Evolutionary conservation across 129 eudicot genomes (phyloP).

Genomic region (Calendula officinalis): DNA sequence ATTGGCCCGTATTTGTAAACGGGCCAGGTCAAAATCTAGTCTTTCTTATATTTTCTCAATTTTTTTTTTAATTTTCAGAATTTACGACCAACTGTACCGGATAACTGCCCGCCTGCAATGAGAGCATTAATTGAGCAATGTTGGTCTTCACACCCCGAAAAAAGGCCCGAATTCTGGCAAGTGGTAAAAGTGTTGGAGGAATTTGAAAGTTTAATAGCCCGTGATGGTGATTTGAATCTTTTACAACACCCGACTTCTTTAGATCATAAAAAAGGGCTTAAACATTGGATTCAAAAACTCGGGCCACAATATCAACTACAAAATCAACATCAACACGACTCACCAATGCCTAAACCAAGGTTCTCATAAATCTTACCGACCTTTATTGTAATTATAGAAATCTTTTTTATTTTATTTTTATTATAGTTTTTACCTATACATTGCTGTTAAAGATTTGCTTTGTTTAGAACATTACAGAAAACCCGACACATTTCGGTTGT

Average conservation of each 20-base stretch:
- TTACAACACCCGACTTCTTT: constrained; percentile 34
- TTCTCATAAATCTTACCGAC: constrained; percentile 41
- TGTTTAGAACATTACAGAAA: not conserved
- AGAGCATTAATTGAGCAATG: constrained; percentile 86
- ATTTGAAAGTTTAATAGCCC: constrained; percentile 61
- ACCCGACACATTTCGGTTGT: not conserved
- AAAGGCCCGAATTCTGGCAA: constrained; percentile 93
- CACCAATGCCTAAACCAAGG: constrained; percentile 63
- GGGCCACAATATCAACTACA: constrained; percentile 52
- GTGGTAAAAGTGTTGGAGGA: constrained; percentile 82
- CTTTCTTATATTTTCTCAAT: not conserved
- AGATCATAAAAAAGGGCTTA: constrained; percentile 80
- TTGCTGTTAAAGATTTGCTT: constrained; percentile 29
- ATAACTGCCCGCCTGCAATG: constrained; percentile 72
- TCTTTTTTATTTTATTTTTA: constrained; percentile 21
- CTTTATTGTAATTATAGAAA: constrained; percentile 36
- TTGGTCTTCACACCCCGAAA: constrained; percentile 75
- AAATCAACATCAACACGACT: constrained; percentile 29
- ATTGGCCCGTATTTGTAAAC: too few relatives aligned
- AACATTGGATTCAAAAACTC: constrained; percentile 73
- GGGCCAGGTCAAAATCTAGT: not conserved
- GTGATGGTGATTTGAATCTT: constrained; percentile 65
- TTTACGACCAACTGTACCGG: constrained; percentile 71
- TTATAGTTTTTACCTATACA: constrained; percentile 31
- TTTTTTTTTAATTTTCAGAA: constrained; percentile 46